These are phyloP conservation scores for Epichloe elymi DNA, from an alignment of 2,329 filamentous ascomycete species.

Conservation along the genomic window DNA sequence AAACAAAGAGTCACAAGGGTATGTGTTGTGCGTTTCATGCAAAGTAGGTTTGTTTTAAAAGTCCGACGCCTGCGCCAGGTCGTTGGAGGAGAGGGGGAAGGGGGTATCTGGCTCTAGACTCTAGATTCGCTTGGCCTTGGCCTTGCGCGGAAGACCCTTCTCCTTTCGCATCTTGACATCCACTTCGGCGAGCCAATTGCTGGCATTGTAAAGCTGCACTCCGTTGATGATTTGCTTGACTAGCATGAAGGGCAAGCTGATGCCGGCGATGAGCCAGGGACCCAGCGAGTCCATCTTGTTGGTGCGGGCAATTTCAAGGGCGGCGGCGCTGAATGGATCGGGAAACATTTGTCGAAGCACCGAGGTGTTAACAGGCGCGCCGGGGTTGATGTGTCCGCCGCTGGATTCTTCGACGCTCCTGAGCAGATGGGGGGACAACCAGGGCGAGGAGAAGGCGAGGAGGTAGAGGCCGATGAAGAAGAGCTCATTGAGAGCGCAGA, in stretches of 20 bases:
- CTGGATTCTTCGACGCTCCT: conserved; percentile 42
- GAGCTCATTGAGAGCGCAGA: conserved; percentile 82
- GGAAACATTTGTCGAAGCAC: conserved; percentile 65
- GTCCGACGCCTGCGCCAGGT: not conserved
- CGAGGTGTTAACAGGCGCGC: conserved; percentile 56
- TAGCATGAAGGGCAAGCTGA: conserved; percentile 78
- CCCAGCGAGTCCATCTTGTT: conserved; percentile 76
- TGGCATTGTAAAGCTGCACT: conserved; percentile 86
- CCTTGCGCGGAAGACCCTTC: conserved; percentile 38
- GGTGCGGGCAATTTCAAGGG: conserved; percentile 80
- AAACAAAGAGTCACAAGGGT: not conserved
- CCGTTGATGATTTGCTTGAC: conserved; percentile 91
- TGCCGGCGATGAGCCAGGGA: conserved; percentile 58
- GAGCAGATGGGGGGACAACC: conserved; percentile 73
- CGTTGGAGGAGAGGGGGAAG: not conserved
- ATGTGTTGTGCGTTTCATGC: not conserved
- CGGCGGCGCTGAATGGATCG: conserved; percentile 82
- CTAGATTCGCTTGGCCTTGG: conserved; percentile 21
- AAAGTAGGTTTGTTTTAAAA: not conserved
- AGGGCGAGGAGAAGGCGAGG: conserved; percentile 87
- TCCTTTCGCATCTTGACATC: conserved; percentile 53
- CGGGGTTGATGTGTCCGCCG: conserved; percentile 44
- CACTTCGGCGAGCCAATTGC: conserved; percentile 85
- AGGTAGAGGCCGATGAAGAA: conserved; percentile 99
- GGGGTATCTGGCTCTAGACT: conserved; percentile 9